phyloP scores from a whole-genome alignment of 1,284 basidiomycete species.

The Sanghuangporus weigelae region DNA sequence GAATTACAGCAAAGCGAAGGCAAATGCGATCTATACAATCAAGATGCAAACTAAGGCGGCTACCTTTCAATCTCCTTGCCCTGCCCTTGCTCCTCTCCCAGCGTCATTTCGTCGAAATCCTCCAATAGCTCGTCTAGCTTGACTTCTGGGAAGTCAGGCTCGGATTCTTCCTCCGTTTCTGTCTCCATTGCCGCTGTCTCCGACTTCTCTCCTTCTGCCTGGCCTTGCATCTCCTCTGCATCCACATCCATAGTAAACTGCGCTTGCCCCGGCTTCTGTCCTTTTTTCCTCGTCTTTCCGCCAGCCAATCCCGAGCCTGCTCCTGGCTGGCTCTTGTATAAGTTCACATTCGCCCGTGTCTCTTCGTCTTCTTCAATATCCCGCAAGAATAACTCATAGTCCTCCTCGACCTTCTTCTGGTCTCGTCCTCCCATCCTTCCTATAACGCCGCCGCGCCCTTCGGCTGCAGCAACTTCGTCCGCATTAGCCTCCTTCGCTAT shows the following conservation, averaged over 20 bases:
- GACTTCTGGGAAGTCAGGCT: conserved; percentile 88
- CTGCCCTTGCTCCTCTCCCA: conserved; percentile 33
- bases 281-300: conserved; percentile 39
- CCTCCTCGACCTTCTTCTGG: conserved; percentile 90
- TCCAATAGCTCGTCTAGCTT: conserved; percentile 87
- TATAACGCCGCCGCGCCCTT: conserved; percentile 68
- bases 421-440: conserved; percentile 89
- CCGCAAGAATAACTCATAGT: conserved; percentile 94
- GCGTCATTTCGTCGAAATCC: conserved; percentile 83
- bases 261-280: conserved; percentile 32
- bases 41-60: not conserved
- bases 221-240: conserved; percentile 34
- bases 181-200: conserved; percentile 24
- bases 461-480: conserved; percentile 62
- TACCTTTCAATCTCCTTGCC: not conserved
- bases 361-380: conserved; percentile 97
- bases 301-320: conserved; percentile 41
- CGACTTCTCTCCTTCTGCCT: conserved; percentile 19
- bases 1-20: too few species aligned
- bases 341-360: conserved; percentile 82
- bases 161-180: conserved; percentile 63
- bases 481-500: conserved; percentile 94
- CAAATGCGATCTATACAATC: not conserved
- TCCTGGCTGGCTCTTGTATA: conserved; percentile 68
- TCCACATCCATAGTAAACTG: conserved; percentile 73